Percentiles rank a stretch among this genome's conserved stretches.
Evolutionary conservation across 2,329 filamentous ascomycete genomes (phyloP).

Genomic region (Exophiala dermatitidis): DNA sequence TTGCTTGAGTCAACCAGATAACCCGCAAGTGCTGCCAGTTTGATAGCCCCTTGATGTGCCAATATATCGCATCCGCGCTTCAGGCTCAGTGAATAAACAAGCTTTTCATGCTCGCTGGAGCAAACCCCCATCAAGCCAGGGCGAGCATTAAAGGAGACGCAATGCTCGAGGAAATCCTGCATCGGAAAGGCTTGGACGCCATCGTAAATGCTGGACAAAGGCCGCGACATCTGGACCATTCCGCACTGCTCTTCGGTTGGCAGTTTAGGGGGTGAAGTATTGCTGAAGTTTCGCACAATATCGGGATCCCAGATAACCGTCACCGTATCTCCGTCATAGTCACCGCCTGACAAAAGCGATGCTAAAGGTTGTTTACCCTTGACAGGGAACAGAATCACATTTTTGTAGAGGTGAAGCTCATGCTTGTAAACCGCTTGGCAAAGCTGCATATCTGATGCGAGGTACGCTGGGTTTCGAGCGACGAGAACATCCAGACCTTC

Average conservation of each 20-base stretch:
- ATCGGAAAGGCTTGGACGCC: conserved; percentile 14
- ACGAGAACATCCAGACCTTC: conserved; percentile 48
- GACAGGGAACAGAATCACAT: conserved; percentile 53
- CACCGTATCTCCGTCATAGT: conserved; percentile 57
- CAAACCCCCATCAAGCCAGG: conserved; percentile 46
- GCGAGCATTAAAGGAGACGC: conserved; percentile 43
- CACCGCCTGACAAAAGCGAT: conserved; percentile 55
- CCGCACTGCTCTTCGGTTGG: conserved; percentile 41
- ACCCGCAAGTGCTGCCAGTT: conserved; percentile 38
- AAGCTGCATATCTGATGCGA: conserved; percentile 55
- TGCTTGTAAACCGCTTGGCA: conserved; percentile 43
- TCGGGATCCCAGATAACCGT: conserved; percentile 55
- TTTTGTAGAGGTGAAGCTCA: conserved; percentile 48
- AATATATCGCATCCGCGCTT: conserved; percentile 41
- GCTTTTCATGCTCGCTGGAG: conserved; percentile 45
- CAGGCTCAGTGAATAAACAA: conserved; percentile 38
- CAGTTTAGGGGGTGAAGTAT: conserved; percentile 38
- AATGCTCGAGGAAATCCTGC: conserved; percentile 37
- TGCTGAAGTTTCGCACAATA: conserved; percentile 47
- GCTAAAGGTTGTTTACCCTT: conserved; percentile 49
- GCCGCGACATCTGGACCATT: conserved; percentile 38
- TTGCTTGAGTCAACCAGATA: conserved; percentile 43
- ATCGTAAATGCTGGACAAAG: conserved; percentile 16
- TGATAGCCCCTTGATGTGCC: conserved; percentile 30
- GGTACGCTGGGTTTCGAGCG: conserved; percentile 50